Evolutionary conservation across 768 basidiomycete genomes (phyloP).

Genomic region (Boletellus sp.): DNA sequence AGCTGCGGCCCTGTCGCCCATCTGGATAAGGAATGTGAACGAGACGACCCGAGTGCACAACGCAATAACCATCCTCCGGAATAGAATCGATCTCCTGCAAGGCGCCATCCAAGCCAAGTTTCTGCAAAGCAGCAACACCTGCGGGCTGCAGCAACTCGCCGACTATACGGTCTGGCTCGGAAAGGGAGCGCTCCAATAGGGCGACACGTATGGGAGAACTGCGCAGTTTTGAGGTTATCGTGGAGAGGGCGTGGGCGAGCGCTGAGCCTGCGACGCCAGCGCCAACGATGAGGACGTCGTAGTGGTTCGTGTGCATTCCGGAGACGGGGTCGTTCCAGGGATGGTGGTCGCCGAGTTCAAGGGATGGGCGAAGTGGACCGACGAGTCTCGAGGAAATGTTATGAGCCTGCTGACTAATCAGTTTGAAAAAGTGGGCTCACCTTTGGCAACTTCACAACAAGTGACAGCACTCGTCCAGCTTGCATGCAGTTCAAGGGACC

Average conservation of each 20-base stretch:
- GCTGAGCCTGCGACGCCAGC: conserved; percentile 88
- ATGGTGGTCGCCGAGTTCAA: not conserved
- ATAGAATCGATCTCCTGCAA: conserved; percentile 89
- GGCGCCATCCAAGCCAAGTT: conserved; percentile 72
- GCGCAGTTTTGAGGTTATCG: conserved; percentile 40
- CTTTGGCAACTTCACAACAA: not conserved
- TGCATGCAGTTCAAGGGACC: too few relatives aligned
- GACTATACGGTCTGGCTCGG: conserved; percentile 94
- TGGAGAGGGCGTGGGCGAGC: conserved; percentile 81
- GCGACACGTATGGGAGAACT: conserved; percentile 67
- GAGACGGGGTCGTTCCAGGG: not conserved
- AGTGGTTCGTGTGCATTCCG: conserved; percentile 29
- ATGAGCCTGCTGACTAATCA: conserved; percentile 17
- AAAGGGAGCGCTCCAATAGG: conserved; percentile 85
- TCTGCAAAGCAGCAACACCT: conserved; percentile 70
- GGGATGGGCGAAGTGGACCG: not conserved
- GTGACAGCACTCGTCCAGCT: too few relatives aligned
- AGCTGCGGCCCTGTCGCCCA: conserved; percentile 69
- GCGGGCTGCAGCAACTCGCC: conserved; percentile 96
- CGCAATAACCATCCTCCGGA: conserved; percentile 81
- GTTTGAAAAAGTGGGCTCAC: conserved; percentile 7
- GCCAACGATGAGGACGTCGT: conserved; percentile 87
- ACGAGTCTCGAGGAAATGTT: too few relatives aligned
- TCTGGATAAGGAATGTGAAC: conserved; percentile 91
- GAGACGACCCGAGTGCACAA: conserved; percentile 53